Evolutionary conservation across 148 eudicot genomes (phyloP), one percentile per base, ranked within the genome.

Genomic region (Rhododendron ferrugineum): DNA sequence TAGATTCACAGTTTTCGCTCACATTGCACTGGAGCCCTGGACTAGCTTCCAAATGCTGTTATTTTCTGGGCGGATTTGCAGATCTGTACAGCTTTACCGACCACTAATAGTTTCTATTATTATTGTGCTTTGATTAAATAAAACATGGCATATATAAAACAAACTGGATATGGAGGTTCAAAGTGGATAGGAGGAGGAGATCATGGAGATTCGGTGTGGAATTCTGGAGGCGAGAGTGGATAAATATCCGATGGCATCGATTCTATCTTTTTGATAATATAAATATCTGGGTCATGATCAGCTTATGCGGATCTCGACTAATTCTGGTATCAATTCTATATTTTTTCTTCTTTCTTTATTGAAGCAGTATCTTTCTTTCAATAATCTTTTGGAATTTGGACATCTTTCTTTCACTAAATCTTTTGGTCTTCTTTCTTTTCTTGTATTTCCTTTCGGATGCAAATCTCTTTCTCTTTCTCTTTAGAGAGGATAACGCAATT

Each of bases 211-310:
- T 30, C 34, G 9, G 37, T 28, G n/a, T 80, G 82, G 66, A 80
- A 32, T 49, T 79, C 52, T 79, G 81, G 7, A 28, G 58, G 82
- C 40, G 30, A 80, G 72, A 20, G 72, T 81, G 52, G 84, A 82
- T 40, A 82, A 60, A 60, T 82, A 82, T 82, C 62, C 84, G 6
- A 46, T n/a, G 50, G 84, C 23, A 82, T 82, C n/a, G 84, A 81
- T 68, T 68, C 73, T 81, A 58, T 40, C 34, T 81, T 18, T 18
- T 42, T 10, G 83, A 54, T 54, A 54, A 54, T 13, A 11, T 52
- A 52, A 4, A 0, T 14, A 3, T 52, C 0, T 1, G 20, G 16
- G 3, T 3, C n/a, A n/a, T n/a, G n/a, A n/a, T n/a, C 18, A 52
- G 1, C 5, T 52, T 52, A 52, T 0, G 16, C 1, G 20, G 1